Conservation (phyloP, 305 asterid species). For the Solanum hybrid region DNA sequence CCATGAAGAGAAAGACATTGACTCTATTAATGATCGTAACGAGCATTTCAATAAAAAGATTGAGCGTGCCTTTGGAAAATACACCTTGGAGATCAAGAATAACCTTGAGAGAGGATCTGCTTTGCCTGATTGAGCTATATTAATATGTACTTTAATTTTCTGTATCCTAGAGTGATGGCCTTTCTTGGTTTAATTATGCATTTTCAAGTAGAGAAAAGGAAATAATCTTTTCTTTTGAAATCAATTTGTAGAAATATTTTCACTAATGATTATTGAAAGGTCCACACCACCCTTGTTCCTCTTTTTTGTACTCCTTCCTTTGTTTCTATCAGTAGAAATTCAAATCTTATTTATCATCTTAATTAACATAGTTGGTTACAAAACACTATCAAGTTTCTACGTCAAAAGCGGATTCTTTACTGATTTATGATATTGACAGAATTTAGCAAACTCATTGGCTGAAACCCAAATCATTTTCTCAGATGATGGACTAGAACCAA, state of each 20-base stretch:
- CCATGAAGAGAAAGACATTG: constrained; percentile 86
- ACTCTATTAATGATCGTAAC: constrained; percentile 82
- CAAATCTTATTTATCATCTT: too few relatives aligned
- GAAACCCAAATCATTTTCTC: neutral
- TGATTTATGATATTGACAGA: neutral
- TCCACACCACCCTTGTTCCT: too few relatives aligned
- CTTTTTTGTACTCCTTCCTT: too few relatives aligned
- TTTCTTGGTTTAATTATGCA: too few relatives aligned
- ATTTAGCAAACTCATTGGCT: neutral
- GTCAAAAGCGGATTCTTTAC: neutral
- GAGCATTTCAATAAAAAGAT: constrained; percentile 94
- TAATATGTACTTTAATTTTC: neutral
- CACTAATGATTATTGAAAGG: too few relatives aligned
- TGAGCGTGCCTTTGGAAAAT: constrained; percentile 32
- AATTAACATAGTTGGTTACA: too few relatives aligned
- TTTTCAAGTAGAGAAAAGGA: neutral
- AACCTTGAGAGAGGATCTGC: constrained; percentile 23
- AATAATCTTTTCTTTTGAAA: too few relatives aligned
- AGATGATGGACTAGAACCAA: neutral
- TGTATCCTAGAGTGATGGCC: neutral
- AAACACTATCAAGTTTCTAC: too few relatives aligned
- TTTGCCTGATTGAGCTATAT: constrained; percentile 45
- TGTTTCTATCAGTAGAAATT: too few relatives aligned
- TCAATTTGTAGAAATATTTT: too few relatives aligned
- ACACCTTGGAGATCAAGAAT: constrained; percentile 86